Conservation (phyloP, 345 rosid species). For the Crucihimalaya himalaica region DNA sequence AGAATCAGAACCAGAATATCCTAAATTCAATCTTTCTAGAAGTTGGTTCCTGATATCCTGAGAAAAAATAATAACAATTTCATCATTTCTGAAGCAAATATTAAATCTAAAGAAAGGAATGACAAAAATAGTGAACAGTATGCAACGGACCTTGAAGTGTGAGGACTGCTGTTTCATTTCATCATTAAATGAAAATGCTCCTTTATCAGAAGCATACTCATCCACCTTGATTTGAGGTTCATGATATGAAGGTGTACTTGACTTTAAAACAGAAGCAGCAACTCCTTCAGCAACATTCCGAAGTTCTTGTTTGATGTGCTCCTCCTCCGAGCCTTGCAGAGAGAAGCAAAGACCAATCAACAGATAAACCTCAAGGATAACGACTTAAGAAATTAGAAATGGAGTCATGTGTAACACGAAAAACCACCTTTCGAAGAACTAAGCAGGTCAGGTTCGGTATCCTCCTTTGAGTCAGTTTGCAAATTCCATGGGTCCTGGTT, state of each 20-base stretch:
- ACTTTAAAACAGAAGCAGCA: slow-evolving; percentile 6
- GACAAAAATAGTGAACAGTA: background rate
- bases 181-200: background rate
- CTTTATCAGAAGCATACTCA: background rate
- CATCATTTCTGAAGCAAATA: background rate
- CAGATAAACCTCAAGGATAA: background rate
- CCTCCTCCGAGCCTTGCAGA: background rate
- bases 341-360: slow-evolving; percentile 5
- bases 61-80: background rate
- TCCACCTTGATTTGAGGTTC: background rate
- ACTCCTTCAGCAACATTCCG: background rate
- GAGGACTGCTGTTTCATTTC: background rate
- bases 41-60: slow-evolving; percentile 11
- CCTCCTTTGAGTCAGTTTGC: background rate
- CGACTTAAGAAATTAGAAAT: background rate
- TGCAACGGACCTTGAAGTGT: slow-evolving; percentile 1
- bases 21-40: background rate
- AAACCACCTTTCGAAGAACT: background rate
- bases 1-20: slow-evolving; percentile 6
- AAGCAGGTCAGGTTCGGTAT: background rate
- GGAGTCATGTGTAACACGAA: background rate
- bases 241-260: background rate
- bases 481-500: slow-evolving; percentile 6
- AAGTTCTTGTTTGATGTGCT: slow-evolving; percentile 7
- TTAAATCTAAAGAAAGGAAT: background rate